Conservation (phyloP, 129 eudicot genomes). For the Mikania micrantha region DNA sequence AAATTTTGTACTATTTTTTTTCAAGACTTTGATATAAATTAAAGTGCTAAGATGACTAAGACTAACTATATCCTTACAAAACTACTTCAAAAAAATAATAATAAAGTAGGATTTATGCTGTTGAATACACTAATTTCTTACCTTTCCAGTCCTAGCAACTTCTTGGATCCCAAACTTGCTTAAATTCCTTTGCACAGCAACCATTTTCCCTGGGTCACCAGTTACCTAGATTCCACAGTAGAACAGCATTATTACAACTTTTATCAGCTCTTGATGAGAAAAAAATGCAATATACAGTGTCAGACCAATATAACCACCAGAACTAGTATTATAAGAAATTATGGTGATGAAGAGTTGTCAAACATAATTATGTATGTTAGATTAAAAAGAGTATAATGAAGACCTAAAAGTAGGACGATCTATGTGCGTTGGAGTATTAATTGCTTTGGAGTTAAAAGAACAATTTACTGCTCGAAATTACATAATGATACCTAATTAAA, state of each 20-base stretch:
- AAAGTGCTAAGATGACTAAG: background rate
- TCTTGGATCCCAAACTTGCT: conserved; percentile 83
- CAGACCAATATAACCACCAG: background rate
- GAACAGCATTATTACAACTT: background rate
- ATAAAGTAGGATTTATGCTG: background rate
- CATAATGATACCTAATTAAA: background rate
- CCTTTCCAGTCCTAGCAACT: conserved; percentile 94
- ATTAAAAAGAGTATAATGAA: background rate
- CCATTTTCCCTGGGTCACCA: conserved; percentile 97
- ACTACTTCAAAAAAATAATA: background rate
- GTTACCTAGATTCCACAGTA: conserved; percentile 55
- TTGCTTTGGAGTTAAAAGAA: background rate
- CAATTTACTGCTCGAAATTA: background rate
- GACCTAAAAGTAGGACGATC: background rate
- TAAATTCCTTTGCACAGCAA: conserved; percentile 69
- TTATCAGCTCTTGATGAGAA: background rate
- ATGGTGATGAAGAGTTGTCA: background rate
- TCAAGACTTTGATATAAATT: background rate
- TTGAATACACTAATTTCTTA: conserved; percentile 16
- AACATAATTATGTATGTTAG: background rate
- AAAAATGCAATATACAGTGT: background rate
- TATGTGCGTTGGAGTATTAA: background rate
- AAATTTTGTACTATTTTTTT: background rate
- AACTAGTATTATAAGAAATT: background rate
- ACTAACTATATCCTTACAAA: background rate